Conservation (phyloP, 2,329 filamentous ascomycete genomes). For the Nigrograna mackinnonii region DNA sequence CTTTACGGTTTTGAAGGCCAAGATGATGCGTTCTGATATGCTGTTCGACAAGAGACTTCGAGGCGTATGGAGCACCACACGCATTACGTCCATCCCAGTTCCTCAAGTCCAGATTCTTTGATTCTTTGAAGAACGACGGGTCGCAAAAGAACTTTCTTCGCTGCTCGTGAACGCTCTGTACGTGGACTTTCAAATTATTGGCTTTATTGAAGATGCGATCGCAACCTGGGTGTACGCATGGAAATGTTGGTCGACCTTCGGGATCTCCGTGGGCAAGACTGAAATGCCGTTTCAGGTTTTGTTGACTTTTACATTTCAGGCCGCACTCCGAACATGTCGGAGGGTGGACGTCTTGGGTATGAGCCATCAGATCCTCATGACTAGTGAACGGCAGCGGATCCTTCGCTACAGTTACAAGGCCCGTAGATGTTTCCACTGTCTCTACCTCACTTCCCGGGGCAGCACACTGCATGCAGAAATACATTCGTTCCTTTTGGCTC, state of each 20-base stretch:
- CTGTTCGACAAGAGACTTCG: conserved; percentile 78
- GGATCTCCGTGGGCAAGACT: conserved; percentile 68
- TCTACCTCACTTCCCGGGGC: conserved; percentile 30
- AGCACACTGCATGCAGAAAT: conserved; percentile 76
- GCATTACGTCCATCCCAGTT: conserved; percentile 69
- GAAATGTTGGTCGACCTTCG: conserved; percentile 53
- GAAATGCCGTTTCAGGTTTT: conserved; percentile 66
- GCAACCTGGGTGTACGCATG: conserved; percentile 71
- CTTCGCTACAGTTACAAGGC: conserved; percentile 13
- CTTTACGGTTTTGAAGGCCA: conserved; percentile 53
- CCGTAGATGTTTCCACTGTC: conserved; percentile 31
- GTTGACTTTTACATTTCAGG: conserved; percentile 62
- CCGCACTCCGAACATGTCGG: conserved; percentile 76
- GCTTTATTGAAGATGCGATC: conserved; percentile 77
- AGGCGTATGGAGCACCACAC: conserved; percentile 76
- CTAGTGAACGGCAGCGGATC: conserved; percentile 64
- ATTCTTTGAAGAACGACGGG: conserved; percentile 61
- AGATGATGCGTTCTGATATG: conserved; percentile 85
- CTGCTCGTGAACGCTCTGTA: conserved; percentile 76
- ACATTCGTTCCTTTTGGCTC: conserved; percentile 47
- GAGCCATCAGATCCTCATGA: conserved; percentile 69
- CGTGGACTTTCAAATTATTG: conserved; percentile 81
- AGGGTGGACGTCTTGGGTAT: conserved; percentile 73
- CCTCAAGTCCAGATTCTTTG: conserved; percentile 56
- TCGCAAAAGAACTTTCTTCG: conserved; percentile 78